Conservation (phyloP, 163 green algal genomes). For the Chlorella variabilis region DNA sequence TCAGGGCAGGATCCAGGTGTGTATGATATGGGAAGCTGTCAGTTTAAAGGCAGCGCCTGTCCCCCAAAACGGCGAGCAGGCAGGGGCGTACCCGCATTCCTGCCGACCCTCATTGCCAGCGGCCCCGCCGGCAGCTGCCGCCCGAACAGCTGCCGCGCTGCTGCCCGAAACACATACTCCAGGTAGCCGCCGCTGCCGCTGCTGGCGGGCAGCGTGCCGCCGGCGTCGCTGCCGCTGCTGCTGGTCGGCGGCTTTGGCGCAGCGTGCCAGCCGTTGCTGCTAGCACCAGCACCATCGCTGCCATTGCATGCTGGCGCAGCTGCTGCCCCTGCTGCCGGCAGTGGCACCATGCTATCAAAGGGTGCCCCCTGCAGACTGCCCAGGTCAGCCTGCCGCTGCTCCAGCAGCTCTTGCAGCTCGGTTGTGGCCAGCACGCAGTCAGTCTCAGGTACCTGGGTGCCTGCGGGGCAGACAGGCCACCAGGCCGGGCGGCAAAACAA, state of each 20-base stretch:
- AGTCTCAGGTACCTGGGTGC: constrained; percentile 68
- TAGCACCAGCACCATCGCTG: constrained; percentile 12
- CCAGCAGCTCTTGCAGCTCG: constrained; percentile 85
- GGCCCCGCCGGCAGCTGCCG: constrained; percentile 62
- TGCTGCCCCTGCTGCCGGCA: neutral
- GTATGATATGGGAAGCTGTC: too few relatives aligned
- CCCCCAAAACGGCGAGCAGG: neutral
- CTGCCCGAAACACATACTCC: constrained; percentile 79
- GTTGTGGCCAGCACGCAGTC: constrained; percentile 94
- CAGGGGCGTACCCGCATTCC: constrained; percentile 85
- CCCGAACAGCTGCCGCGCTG: constrained; percentile 79
- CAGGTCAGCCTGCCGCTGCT: constrained; percentile 58
- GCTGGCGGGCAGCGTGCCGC: neutral
- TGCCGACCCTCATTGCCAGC: constrained; percentile 59
- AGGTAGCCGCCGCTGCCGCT: constrained; percentile 84
- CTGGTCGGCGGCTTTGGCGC: neutral
- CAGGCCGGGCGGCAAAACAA: too few relatives aligned
- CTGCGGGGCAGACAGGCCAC: constrained; percentile 28
- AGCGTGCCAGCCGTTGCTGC: neutral
- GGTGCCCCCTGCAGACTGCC: neutral
- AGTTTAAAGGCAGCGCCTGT: too few relatives aligned
- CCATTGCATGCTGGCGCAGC: neutral
- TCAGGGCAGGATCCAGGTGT: too few relatives aligned
- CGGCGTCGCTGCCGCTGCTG: neutral
- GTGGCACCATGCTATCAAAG: neutral